Base-by-base conservation (phyloP, 306 rosid species). In the Pueraria montana region DNA sequence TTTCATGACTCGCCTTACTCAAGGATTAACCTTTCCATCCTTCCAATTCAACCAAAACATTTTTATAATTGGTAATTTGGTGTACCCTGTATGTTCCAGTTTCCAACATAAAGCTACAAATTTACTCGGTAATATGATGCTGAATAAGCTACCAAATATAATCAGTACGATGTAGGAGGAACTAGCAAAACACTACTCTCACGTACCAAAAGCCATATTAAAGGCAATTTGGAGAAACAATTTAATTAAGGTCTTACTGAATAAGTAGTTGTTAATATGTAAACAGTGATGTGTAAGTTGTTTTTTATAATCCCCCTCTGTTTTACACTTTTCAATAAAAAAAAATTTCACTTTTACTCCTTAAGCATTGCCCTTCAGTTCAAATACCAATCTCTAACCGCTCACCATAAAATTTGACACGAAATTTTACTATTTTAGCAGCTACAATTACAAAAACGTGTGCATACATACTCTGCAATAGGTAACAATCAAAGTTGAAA, bases 1-100 rank as follows among this genome's bases (percentile, higher is more conserved):
- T 26, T 38, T 20, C 71, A 4, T 8, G 30, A 5, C 36, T 27
- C 12, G 23, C 72, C 59, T 58, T 24, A 26, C 53, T 58, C 52
- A 48, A 18, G 32, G 16, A 32, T 20, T 69, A 50, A 48, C 65
- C 64, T 36, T 69, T 63, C 10, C 32, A 13, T 36, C 49, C 36
- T 65, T 68, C 63, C 38, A 85, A 69, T 73, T 83, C 27, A 61
- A 23, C 52, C 56, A 26, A 76, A 59, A 36, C 24, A 46, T n/a
- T n/a, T n/a, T n/a, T n/a, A n/a, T n/a, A n/a, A n/a, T n/a, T n/a
- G 45, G 65, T 32, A 16, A 58, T 58, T 58, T 23, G 32, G 14
- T 58, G 13, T 23, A 58, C 32, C n/a, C 16, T 56, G 68, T 30
- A 66, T 67, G 65, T 45, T 69, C 32, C 24, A 48, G 20, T 66